phyloP scores from a whole-genome alignment of 805 yeast species.

The Metschnikowia chrysomelidarum region DNA sequence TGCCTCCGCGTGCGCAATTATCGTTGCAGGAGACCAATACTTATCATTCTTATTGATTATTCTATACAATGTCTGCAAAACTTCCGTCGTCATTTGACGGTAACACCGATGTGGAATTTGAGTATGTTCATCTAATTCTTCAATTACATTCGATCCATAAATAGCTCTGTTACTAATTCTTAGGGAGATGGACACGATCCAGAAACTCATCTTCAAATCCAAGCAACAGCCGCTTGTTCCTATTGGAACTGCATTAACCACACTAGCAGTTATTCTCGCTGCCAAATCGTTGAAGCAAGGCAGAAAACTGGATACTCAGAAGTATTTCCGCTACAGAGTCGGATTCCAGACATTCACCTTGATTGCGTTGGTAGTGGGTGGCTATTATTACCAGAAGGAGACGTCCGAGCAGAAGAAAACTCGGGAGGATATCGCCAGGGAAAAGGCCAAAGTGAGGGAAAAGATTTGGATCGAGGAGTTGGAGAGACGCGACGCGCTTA shows the following conservation, averaged over 20 bases:
- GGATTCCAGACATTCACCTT: conserved; percentile 82
- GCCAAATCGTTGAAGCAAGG: conserved; percentile 74
- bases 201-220: conserved; percentile 58
- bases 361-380: conserved; percentile 79
- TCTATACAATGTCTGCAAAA: conserved; percentile 9
- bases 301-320: conserved; percentile 71
- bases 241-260: conserved; percentile 72
- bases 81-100: conserved; percentile 51
- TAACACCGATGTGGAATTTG: conserved; percentile 34
- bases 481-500: conserved; percentile 79
- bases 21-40: too few relatives aligned
- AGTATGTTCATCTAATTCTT: conserved; percentile 37
- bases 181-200: conserved; percentile 45
- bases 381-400: conserved; percentile 60
- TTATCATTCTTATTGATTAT: background rate
- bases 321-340: conserved; percentile 87
- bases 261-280: conserved; percentile 78
- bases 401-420: conserved; percentile 35
- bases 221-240: conserved; percentile 92
- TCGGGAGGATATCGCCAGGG: conserved; percentile 63
- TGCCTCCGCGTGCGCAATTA: too few relatives aligned
- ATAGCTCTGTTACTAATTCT: conserved; percentile 16
- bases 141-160: background rate
- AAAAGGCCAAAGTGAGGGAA: conserved; percentile 84
- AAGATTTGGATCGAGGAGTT: conserved; percentile 84